Conservation (phyloP, 108 stramenopile species). For the Schizochytrium sp. region DNA sequence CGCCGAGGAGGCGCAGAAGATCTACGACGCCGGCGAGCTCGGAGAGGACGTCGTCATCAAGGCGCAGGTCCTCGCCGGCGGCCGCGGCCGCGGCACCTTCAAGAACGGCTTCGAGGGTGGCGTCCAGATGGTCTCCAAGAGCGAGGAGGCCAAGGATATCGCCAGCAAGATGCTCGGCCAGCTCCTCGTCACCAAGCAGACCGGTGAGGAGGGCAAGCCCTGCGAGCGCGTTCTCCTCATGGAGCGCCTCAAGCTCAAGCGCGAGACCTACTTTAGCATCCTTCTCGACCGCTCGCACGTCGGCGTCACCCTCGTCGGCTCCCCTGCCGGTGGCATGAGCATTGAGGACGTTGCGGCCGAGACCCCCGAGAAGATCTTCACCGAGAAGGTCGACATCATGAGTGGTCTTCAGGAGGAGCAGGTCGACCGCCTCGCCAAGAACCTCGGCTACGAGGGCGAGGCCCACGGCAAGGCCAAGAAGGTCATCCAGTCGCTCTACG, state of each 20-base stretch:
- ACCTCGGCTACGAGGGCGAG: constrained; percentile 40
- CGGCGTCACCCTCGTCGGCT: constrained; percentile 67
- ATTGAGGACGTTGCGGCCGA: constrained; percentile 72
- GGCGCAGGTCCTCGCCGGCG: constrained; percentile 73
- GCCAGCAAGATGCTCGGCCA: constrained; percentile 73
- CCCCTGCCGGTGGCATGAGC: constrained; percentile 57
- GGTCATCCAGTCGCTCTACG: constrained; percentile 61
- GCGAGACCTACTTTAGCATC: constrained; percentile 70
- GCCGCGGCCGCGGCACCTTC: constrained; percentile 69
- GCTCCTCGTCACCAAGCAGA: constrained; percentile 71
- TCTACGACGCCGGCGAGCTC: background rate
- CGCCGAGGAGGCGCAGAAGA: constrained; percentile 33
- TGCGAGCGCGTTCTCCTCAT: constrained; percentile 65
- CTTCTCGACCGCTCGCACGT: constrained; percentile 63
- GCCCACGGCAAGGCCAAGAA: constrained; percentile 28
- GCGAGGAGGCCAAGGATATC: constrained; percentile 42
- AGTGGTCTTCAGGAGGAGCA: constrained; percentile 56
- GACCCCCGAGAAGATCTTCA: constrained; percentile 67
- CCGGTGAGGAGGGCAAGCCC: constrained; percentile 63
- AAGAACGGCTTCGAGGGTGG: constrained; percentile 75
- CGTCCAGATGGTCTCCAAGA: constrained; percentile 60
- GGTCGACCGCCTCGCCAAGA: constrained; percentile 25
- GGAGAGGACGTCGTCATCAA: constrained; percentile 63
- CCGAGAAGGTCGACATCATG: constrained; percentile 50
- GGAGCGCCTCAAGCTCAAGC: constrained; percentile 66